Evolutionary conservation across 495 filamentous ascomycete genomes (phyloP), one percentile per base, ranked within the genome.

Genomic region (Thozetella sp.): DNA sequence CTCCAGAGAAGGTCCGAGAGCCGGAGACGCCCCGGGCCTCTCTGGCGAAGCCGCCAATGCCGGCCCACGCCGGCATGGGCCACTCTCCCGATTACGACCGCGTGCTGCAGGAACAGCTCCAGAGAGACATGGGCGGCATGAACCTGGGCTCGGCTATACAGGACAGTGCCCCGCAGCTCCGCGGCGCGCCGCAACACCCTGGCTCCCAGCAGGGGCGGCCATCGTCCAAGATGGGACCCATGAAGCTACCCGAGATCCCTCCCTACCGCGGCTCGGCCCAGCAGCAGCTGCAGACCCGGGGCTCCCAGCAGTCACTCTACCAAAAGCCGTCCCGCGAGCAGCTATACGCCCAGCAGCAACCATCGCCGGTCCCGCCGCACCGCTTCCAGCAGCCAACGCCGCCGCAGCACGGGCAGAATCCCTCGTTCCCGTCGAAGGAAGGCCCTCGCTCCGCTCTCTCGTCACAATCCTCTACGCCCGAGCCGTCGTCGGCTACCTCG

Each of bases 61-160:
- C 78, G 34, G 43, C 53, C 61, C 3, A 15, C 62, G 12, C 71
- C 64, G 0, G 30, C 6, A 11, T 53, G 1, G 54, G 61, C 12
- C 63, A 53, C 63, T 84, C 83, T 11, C 74, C 78, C 13, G 83
- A 89, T 51, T 88, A 88, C 64, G 83, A 87, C 59, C 80, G 76
- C 57, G 82, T 82, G 20, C 62, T 86, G 20, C 86, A 85, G 58
- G 81, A 85, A 26, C 82, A 88, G 61, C 67, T 90, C 22, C 83
- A 82, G 25, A 75, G 80, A 59, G 86, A 88, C 50, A 78, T 90
- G 76, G 74, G 76, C 15, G 80, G 76, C 50, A 74, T 90, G 61
- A 74, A 67, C 43, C 57, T 75, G 15, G 71, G 67, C 0, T 37
- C 67, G 2, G 63, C 66, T 24, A 67, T 71, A 10, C 60, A 66